Conservation (phyloP, 2,329 filamentous ascomycete species). For the Pseudocercospora crystallina region DNA sequence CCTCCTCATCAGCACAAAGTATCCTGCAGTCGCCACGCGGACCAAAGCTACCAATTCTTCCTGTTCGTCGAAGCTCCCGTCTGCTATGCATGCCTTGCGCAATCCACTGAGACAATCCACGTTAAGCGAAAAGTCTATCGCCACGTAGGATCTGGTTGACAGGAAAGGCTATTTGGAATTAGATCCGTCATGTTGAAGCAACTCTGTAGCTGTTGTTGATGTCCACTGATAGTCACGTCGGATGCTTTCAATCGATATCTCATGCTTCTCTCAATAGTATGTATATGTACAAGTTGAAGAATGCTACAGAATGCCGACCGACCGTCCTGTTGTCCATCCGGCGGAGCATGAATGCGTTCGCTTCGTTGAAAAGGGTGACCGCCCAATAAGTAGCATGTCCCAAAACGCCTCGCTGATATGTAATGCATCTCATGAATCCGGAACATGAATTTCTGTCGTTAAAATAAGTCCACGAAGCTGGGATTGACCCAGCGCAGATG, state of each 20-base stretch:
- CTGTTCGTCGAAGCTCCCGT: constrained; percentile 3
- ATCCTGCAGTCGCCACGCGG: constrained; percentile 1
- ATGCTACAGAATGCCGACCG: not conserved
- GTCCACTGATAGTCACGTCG: not conserved
- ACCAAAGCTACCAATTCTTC: constrained; percentile 5
- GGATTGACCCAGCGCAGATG: not conserved
- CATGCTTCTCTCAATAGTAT: not conserved
- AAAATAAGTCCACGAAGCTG: not conserved
- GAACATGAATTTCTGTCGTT: constrained; percentile 4
- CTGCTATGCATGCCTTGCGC: constrained; percentile 15
- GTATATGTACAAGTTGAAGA: not conserved
- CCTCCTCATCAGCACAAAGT: too few relatives aligned
- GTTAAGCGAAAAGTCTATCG: constrained; percentile 15
- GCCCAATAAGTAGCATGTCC: constrained; percentile 1
- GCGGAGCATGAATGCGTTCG: constrained; percentile 5
- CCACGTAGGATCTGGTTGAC: constrained; percentile 6
- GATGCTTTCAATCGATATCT: too few relatives aligned
- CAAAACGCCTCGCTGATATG: constrained; percentile 6
- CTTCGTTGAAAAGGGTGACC: not conserved
- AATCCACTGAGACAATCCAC: constrained; percentile 5
- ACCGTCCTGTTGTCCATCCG: constrained; percentile 5
- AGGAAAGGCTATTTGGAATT: not conserved
- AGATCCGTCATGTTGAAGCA: not conserved
- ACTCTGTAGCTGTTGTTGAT: not conserved
- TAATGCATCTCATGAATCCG: constrained; percentile 6